Base-by-base conservation (phyloP, 2,329 filamentous ascomycete genomes). In the Penicillium griseofulvum region DNA sequence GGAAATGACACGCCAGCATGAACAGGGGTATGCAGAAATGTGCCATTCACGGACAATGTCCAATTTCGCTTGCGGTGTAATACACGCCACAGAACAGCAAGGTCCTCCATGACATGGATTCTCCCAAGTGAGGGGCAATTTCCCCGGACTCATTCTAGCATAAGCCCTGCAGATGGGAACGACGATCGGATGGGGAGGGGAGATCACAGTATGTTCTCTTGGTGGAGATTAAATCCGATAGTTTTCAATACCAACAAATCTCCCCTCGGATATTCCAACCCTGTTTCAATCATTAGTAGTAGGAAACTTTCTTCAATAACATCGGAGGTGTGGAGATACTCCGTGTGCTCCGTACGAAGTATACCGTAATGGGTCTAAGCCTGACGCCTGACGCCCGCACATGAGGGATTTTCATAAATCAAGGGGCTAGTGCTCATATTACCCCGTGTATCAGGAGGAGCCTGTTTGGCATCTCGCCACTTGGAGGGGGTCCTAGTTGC, bases 101-200 rank as follows among this genome's bases (percentile, higher is more conserved):
- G 29, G 43, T 24, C 16, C 29, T 33, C 9, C 17, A 33, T 34
- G 39, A 17, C 24, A 48, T 36, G 41, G 49, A 43, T 57, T 55
- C 38, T 47, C 46, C 55, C 38, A 29, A 49, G 55, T 49, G 47
- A 53, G 56, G 49, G 54, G 43, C 46, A 51, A 56, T 55, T 57
- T 45, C 54, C 54, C 53, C 58, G 37, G 46, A 49, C 47, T 52
- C 56, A 9, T 8, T 38, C 54, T 31, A 38, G n/a, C 24, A 22
- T 42, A 16, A 33, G 48, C 52, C 58, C 51, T 60, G 60, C 53
- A 60, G 54, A 56, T 47, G 33, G 17, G n/a, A 4, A n/a, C n/a
- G 52, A 50, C 48, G 58, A 58, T 61, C 52, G 24, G 51, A 50
- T 53, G 55, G 56, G 50, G 61, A 47, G 56, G 50, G 61, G 45